Base-by-base conservation (phyloP, 177 flowering plant species). In the Vitis hybrid region DNA sequence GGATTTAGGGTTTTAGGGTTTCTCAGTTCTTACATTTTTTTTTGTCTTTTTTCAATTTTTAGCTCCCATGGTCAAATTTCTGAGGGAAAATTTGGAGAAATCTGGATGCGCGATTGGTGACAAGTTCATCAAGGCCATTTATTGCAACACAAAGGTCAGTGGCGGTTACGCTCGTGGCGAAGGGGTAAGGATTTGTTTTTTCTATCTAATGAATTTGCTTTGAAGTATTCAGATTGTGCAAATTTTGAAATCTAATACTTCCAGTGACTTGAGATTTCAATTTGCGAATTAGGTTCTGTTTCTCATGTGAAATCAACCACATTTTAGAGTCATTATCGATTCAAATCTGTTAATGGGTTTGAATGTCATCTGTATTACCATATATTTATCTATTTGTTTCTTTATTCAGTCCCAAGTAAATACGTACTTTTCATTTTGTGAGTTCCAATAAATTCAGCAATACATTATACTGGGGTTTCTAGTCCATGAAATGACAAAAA, bases 41-140 rank as follows among this genome's bases (percentile, higher is more conserved):
- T 12, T 1, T 6, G 49, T 39, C 31, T n/a, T 29, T 54, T 61
- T 39, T 50, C 18, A 3, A 22, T 19, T 1, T 31, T 16, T 48
- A 94, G 97, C 73, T 75, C 98, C 98, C 9, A 89, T 75, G 73
- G 98, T 88, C 82, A 94, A 79, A 58, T 90, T 91, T 76, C 65
- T 94, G 80, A 80, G 60, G 82, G 90, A 88, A 83, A 88, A 90
- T 66, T 48, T 94, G 82, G 82, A 83, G 77, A 91, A 92, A 75
- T 66, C 91, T 50, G 97, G 99, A 39, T 92, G 99, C 63, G 16
- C 12, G 6, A 29, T 90, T 12, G 82, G 81, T 12, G 82, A 83
- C 31, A 84, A 86, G n/a, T 91, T 90, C 81, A 78, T 92, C 59
- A 90, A 85, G 78, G 95, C 97, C 8, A 82, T 88, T 34, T 63